Evolutionary conservation across 2,329 filamentous ascomycete genomes (phyloP), one percentile per base, ranked within the genome.

Genomic region (Cladosporium sphaerospermum): DNA sequence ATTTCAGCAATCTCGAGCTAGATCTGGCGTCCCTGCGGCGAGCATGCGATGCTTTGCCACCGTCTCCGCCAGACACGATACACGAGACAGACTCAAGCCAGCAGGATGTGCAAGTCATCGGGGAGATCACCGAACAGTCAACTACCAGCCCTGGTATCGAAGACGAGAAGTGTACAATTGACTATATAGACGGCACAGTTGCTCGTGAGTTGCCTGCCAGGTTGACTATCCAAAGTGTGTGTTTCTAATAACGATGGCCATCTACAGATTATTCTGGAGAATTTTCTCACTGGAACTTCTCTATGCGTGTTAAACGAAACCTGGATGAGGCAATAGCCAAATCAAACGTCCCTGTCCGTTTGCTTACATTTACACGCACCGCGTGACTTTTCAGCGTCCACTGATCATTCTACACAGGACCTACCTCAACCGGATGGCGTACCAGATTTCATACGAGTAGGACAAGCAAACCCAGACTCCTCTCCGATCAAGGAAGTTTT

Each of bases 211-310:
- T 28, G 23, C 23, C 23, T 28, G 23, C 23, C 23, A 28, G 4
- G 23, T 59, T 49, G 9, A 19, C 40, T 40, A 19, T 9, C 28
- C 56, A 52, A 32, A 48, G 13, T 28, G 13, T 19, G 32, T 14
- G 16, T 13, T 39, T 36, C 32, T 37, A n/a, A 31, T 13, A 41
- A 13, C 37, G 51, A n/a, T 33, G 8, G 23, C 4, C 23, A 28
- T 28, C 23, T 39, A 42, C 9, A 14, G 14, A 74, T 55, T 74
- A 74, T 57, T 74, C 72, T 3, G 72, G 72, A 16, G 72, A 74
- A 55, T 73, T 73, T 49, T 73, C 69, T 8, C 73, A 74, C 48
- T 61, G 73, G 52, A 74, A 71, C 49, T 74, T 74, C 51, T 73
- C 71, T 2, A 69, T 70, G 65, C 70, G 72, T 47, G 70, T 74